Evolutionary conservation across 1,139 yeast genomes (phyloP), one percentile per base, ranked within the genome.

Genomic region (Taphrina betulina): DNA sequence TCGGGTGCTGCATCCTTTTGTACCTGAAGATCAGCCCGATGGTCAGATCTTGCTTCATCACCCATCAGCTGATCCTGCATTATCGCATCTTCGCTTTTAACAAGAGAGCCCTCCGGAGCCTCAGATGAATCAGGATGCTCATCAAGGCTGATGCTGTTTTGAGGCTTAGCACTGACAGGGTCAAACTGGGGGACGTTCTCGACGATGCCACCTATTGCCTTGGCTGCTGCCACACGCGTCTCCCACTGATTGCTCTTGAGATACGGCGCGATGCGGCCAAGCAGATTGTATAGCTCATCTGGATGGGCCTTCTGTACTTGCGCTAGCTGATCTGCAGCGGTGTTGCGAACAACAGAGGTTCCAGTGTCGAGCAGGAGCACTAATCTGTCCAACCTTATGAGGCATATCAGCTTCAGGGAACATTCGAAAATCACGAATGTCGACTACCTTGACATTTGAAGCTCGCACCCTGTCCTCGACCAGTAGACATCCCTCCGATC

Each of bases 261-360:
- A 68, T 82, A 92, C 0, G 99, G 97, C 64, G 88, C 88, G 1
- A 92, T 96, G 61, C 97, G 76, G 22, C 95, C 89, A 38, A 94
- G 73, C 45, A 94, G 73, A 61, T 85, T 85, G 58, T 89, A 76
- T 28, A 86, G 80, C 67, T 94, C 98, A 68, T 90, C 97, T 0
- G 97, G 96, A 65, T 94, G 98, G 42, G 86, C 84, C 68, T 85
- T 85, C 28, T 96, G 97, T 51, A 94, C 77, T 65, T 90, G 97
- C 2, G 96, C 89, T 63, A 94, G 76, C 71, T 94, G 99, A 67
- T 92, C 96, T 1, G 98, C 98, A 0, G 98, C 99, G 10, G 96
- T 88, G 66, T 87, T 88, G 63, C 98, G 79, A 50, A 94, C 94
- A 68, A 88, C 86, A 36, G 88, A 87, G 4, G 97, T 89, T 12